Percentiles rank a stretch among this genome's conserved stretches.
Conservation (phyloP, 768 basidiomycete species). For the Sporobolomyces phaffii region DNA sequence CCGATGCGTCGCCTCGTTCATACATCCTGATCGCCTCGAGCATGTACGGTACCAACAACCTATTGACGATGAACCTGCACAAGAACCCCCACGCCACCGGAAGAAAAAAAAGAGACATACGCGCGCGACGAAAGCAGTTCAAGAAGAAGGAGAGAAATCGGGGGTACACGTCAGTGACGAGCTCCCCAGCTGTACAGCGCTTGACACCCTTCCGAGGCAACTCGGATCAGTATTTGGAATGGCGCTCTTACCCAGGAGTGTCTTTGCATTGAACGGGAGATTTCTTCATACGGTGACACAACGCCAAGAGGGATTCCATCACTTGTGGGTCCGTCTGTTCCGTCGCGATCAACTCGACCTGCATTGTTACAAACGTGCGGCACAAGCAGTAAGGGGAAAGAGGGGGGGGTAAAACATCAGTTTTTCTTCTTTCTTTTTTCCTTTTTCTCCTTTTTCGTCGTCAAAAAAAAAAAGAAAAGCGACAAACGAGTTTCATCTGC, state of each 20-base stretch:
- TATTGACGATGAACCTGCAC: conserved; percentile 49
- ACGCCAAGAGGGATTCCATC: conserved; percentile 45
- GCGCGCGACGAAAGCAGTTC: not conserved
- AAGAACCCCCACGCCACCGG: not conserved
- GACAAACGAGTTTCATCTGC: conserved; percentile 46
- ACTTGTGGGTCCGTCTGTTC: conserved; percentile 46
- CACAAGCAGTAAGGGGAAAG: not conserved
- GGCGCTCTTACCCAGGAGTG: conserved; percentile 46
- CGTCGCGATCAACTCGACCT: conserved; percentile 49
- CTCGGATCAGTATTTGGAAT: too few relatives aligned
- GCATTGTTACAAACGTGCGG: too few relatives aligned
- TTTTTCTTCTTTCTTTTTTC: too few relatives aligned
- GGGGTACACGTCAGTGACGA: too few relatives aligned
- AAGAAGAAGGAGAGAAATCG: not conserved
- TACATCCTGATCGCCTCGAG: conserved; percentile 51
- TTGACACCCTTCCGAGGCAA: too few relatives aligned
- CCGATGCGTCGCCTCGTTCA: conserved; percentile 50
- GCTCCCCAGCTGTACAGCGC: too few relatives aligned
- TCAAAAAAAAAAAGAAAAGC: not conserved
- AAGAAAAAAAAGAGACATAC: not conserved
- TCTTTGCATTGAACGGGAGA: conserved; percentile 49
- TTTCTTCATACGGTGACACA: conserved; percentile 48
- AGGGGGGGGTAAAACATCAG: too few relatives aligned
- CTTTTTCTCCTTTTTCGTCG: too few relatives aligned
- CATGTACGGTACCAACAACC: conserved; percentile 50